Conservation (phyloP, 306 rosid genomes). For the Biancaea sappan region DNA sequence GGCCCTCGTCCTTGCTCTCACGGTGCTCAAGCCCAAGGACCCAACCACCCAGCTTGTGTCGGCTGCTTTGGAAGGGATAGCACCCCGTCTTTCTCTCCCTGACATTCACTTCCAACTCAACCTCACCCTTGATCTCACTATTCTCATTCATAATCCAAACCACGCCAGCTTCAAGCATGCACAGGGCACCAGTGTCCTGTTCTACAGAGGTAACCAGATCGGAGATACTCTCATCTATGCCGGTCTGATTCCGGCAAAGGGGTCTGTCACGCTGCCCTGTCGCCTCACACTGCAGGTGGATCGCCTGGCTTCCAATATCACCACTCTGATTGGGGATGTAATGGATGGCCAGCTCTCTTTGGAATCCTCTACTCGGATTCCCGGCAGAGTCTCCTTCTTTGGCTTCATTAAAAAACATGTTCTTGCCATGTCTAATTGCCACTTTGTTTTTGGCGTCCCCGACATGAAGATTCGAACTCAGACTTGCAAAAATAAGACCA, state of each 20-base stretch:
- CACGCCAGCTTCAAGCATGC: slow-evolving; percentile 58
- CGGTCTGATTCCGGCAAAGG: slow-evolving; percentile 54
- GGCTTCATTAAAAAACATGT: slow-evolving; percentile 61
- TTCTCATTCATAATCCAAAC: slow-evolving; percentile 56
- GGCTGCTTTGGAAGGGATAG: slow-evolving; percentile 50
- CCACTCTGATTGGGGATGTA: slow-evolving; percentile 42
- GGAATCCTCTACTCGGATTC: slow-evolving; percentile 44
- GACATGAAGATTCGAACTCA: slow-evolving; percentile 51
- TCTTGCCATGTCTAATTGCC: slow-evolving; percentile 54
- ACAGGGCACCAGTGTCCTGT: slow-evolving; percentile 46
- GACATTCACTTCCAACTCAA: slow-evolving; percentile 48
- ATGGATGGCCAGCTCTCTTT: slow-evolving; percentile 46
- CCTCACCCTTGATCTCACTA: slow-evolving; percentile 48
- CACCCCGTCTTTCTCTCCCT: slow-evolving; percentile 55
- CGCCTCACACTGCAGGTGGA: slow-evolving; percentile 58
- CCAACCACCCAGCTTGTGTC: slow-evolving; percentile 49
- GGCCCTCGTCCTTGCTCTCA: slow-evolving; percentile 48
- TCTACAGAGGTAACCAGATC: slow-evolving; percentile 44
- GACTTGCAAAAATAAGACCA: slow-evolving; percentile 55
- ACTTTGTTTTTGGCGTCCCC: slow-evolving; percentile 39
- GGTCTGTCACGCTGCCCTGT: slow-evolving; percentile 37
- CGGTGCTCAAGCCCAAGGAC: slow-evolving; percentile 55
- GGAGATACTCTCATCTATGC: slow-evolving; percentile 59
- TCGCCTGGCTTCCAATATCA: slow-evolving; percentile 32
- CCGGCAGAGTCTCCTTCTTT: slow-evolving; percentile 56